These are phyloP conservation scores for Ophiostoma sp. DNA, from an alignment of 2,329 filamentous ascomycete genomes.

Conservation along the genomic window DNA sequence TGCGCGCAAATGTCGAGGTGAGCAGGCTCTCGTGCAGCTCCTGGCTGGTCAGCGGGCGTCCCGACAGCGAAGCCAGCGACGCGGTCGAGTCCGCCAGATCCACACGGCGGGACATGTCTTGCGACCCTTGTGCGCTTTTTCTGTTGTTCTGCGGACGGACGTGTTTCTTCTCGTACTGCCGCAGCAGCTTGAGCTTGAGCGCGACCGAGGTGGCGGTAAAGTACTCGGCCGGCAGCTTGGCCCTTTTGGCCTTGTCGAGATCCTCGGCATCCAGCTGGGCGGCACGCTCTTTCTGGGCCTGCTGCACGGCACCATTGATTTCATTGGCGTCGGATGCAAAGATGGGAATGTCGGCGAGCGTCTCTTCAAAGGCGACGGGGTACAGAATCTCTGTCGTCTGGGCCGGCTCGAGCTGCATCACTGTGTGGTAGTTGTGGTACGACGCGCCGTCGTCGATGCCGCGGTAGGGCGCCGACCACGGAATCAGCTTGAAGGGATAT, in stretches of 20 bases:
- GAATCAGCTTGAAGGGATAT: constrained; percentile 56
- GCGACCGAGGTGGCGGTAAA: constrained; percentile 41
- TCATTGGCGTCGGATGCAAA: constrained; percentile 51
- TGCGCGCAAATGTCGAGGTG: constrained; percentile 40
- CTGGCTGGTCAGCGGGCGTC: constrained; percentile 34
- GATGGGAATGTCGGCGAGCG: constrained; percentile 49
- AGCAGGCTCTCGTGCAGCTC: constrained; percentile 55
- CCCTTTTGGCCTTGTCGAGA: constrained; percentile 36
- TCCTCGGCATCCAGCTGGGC: constrained; percentile 34
- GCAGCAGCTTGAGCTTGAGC: constrained; percentile 46
- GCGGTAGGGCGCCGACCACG: constrained; percentile 56
- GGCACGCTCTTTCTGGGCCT: constrained; percentile 34
- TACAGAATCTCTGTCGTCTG: constrained; percentile 51
- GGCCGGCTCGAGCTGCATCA: constrained; percentile 55
- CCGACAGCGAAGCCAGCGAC: constrained; percentile 23
- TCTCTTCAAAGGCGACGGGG: constrained; percentile 50
- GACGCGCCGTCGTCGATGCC: constrained; percentile 40
- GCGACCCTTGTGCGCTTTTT: background rate
- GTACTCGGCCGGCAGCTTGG: constrained; percentile 40
- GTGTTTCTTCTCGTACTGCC: constrained; percentile 35
- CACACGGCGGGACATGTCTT: background rate
- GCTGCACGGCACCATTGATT: constrained; percentile 40
- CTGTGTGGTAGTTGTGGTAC: constrained; percentile 46
- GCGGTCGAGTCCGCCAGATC: constrained; percentile 26
- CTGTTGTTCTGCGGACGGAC: constrained; percentile 18